Evolutionary conservation across 1,284 basidiomycete genomes (phyloP), one percentile per base, ranked within the genome.

Genomic region (Hymenochaete sp.): DNA sequence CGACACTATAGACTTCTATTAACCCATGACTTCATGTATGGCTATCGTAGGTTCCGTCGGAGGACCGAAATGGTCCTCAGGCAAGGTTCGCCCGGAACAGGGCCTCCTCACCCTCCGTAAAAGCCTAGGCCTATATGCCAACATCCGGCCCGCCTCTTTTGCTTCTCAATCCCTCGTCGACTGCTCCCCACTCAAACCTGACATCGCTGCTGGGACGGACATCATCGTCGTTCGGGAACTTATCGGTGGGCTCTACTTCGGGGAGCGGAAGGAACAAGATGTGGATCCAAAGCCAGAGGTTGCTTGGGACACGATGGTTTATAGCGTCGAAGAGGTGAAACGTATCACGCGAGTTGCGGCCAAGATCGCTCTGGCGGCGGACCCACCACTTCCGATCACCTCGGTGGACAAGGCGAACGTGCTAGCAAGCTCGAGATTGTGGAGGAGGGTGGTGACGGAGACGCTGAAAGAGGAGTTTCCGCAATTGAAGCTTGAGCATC

Each of bases 361-460:
- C 28, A 85, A 92, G 65, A 88, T 98, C 53, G 93, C 96, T 1
- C 67, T 93, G 45, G 72, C 82, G 42, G 68, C 79, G 11, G 75
- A 86, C 60, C 96, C 96, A 3, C 92, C 95, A 14, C 74, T 95
- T 38, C 74, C 80, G 38, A 82, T 99, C 50, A 89, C 93, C 65
- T 95, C 91, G 2, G 77, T 99, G 64, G 96, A 99, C 74, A 99
- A 99, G 69, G 96, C 96, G 47, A 99, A 99, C 63, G 96, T 99
- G 24, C 79, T 99, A 42, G 96, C 96, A 31, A 92, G 83, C 57
- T 95, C 90, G 32, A 74, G 96, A 39, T 70, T 99, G 38, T 99
- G 96, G 96, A 73, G 96, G 48, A 91, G 83, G 61, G 85, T 89
- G 24, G 92, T 95, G 45, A 84, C 77, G 2, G 88, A 93, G 60